A percentile compares a stretch with the other conserved stretches of the same genome.
Conservation (phyloP, 2,329 filamentous ascomycete species). For the Microcera coccophila region DNA sequence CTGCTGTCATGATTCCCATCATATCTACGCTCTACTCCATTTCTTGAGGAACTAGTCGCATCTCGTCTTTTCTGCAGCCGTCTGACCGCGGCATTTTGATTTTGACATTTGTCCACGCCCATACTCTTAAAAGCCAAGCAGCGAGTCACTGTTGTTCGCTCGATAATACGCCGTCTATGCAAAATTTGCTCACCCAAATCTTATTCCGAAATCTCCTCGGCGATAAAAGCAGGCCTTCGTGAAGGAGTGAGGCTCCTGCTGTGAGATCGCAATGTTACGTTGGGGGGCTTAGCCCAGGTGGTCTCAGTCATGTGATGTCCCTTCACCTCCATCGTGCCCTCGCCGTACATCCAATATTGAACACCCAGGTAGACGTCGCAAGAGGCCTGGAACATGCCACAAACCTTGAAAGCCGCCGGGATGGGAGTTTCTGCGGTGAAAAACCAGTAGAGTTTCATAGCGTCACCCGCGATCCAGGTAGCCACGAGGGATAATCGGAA, state of each 20-base stretch:
- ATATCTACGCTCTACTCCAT: not conserved
- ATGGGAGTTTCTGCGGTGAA: slow-evolving; percentile 67
- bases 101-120: too few species aligned
- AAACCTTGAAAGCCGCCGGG: slow-evolving; percentile 75
- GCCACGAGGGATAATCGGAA: slow-evolving; percentile 72
- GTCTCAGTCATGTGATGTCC: slow-evolving; percentile 36
- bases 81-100: too few species aligned
- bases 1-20: not conserved
- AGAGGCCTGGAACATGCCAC: slow-evolving; percentile 73
- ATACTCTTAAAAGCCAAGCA: too few species aligned
- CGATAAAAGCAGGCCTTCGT: slow-evolving; percentile 36
- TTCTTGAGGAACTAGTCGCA: not conserved
- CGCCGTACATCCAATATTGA: slow-evolving; percentile 68
- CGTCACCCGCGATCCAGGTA: slow-evolving; percentile 76
- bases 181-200: too few species aligned
- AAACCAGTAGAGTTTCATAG: slow-evolving; percentile 87
- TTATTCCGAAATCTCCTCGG: slow-evolving; percentile 26
- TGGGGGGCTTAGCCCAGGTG: slow-evolving; percentile 24
- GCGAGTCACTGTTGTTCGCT: too few species aligned
- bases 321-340: slow-evolving; percentile 32
- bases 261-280: slow-evolving; percentile 8
- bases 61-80: too few species aligned
- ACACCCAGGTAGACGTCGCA: slow-evolving; percentile 72
- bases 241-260: slow-evolving; percentile 38
- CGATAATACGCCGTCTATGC: too few species aligned